phyloP scores from a whole-genome alignment of 2,329 filamentous ascomycete genomes.

The Fonsecaea erecta region DNA sequence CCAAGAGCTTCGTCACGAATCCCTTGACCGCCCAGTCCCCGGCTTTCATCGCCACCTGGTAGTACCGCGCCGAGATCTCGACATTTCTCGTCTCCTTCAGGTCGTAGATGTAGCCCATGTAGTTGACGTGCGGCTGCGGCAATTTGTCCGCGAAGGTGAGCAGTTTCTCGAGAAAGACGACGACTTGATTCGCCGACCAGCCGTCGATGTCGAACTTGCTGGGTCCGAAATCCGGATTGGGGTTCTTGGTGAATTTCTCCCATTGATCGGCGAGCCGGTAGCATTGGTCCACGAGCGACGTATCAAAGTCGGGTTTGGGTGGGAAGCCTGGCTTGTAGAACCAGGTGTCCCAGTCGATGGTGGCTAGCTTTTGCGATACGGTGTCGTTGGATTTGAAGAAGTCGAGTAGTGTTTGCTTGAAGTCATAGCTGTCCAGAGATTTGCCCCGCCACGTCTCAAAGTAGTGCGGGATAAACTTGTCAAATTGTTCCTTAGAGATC shows the following conservation, averaged over 20 bases:
- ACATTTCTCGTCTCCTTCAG: conserved; percentile 79
- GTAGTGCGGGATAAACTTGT: conserved; percentile 95
- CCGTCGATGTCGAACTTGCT: conserved; percentile 68
- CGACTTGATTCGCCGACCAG: conserved; percentile 84
- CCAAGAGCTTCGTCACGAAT: conserved; percentile 74
- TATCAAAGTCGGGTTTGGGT: conserved; percentile 89
- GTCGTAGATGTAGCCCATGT: conserved; percentile 76
- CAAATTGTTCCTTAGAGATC: conserved; percentile 83
- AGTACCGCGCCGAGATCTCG: conserved; percentile 81
- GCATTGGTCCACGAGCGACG: conserved; percentile 81
- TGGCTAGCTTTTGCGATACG: conserved; percentile 64
- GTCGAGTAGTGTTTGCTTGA: conserved; percentile 82
- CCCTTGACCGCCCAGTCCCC: conserved; percentile 71
- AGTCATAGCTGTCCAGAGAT: conserved; percentile 91
- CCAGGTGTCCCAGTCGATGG: conserved; percentile 86
- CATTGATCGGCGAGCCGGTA: conserved; percentile 82
- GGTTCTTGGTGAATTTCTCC: conserved; percentile 58
- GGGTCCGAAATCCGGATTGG: conserved; percentile 60
- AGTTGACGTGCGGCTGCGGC: conserved; percentile 66
- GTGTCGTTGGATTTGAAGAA: conserved; percentile 73
- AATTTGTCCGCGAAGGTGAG: conserved; percentile 70
- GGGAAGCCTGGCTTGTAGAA: conserved; percentile 90
- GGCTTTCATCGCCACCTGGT: conserved; percentile 76
- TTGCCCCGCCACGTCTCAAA: conserved; percentile 83
- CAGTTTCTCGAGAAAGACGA: conserved; percentile 85